Percentiles rank a stretch among this genome's conserved stretches.
Conservation (phyloP, 1,284 basidiomycete species). For the Malassezia equina region DNA sequence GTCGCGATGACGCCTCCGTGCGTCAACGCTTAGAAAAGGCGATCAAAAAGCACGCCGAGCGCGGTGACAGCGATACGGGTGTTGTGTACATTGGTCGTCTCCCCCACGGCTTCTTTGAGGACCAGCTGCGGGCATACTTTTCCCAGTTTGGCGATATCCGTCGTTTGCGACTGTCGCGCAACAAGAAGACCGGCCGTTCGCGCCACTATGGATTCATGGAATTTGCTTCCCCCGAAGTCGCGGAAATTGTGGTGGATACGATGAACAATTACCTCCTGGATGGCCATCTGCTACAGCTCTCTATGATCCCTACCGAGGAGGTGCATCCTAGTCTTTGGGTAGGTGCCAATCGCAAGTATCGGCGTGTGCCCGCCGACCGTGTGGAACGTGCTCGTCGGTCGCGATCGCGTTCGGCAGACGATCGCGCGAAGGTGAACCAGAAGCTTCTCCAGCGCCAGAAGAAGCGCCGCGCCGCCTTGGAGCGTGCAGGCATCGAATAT, state of each 20-base stretch:
- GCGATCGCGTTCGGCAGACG: slow-evolving; percentile 65
- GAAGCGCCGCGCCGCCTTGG: slow-evolving; percentile 67
- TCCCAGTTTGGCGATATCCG: slow-evolving; percentile 86
- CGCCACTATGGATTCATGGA: slow-evolving; percentile 97
- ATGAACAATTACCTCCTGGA: slow-evolving; percentile 98
- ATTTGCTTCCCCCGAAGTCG: slow-evolving; percentile 77
- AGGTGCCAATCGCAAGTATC: slow-evolving; percentile 88
- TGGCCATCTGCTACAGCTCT: slow-evolving; percentile 80
- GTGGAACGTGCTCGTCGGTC: slow-evolving; percentile 61
- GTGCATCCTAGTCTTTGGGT: slow-evolving; percentile 90
- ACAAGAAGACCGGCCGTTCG: slow-evolving; percentile 88
- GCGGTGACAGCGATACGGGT: slow-evolving; percentile 52
- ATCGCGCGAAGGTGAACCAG: slow-evolving; percentile 60
- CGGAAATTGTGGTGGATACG: slow-evolving; percentile 89
- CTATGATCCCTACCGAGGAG: slow-evolving; percentile 65
- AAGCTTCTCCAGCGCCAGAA: slow-evolving; percentile 69
- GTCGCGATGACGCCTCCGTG: slow-evolving; percentile 38
- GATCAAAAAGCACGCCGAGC: slow-evolving; percentile 17
- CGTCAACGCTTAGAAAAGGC: slow-evolving; percentile 33
- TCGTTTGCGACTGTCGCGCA: slow-evolving; percentile 77
- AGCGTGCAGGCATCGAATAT: slow-evolving; percentile 76
- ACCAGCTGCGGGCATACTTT: slow-evolving; percentile 84
- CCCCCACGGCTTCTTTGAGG: slow-evolving; percentile 94
- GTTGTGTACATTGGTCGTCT: slow-evolving; percentile 81
- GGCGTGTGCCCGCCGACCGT: slow-evolving; percentile 63